phyloP scores from a whole-genome alignment of 2,329 filamentous ascomycete species.

The Claviceps sp. region DNA sequence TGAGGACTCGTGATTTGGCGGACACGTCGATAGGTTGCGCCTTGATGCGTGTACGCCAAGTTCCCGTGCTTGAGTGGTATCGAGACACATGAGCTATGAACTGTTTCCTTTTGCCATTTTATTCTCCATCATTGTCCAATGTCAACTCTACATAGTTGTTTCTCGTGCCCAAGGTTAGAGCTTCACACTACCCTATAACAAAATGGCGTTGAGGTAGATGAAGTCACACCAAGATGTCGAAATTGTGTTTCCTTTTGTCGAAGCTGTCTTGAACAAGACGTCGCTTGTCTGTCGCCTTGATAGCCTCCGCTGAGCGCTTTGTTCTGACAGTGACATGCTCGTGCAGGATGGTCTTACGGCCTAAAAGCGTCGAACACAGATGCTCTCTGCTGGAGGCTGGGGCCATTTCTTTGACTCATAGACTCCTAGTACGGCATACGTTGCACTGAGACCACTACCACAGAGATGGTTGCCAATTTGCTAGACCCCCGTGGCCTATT shows the following conservation, averaged over 20 bases:
- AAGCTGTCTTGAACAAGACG: constrained; percentile 31
- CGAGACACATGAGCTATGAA: constrained; percentile 37
- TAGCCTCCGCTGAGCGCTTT: constrained; percentile 17
- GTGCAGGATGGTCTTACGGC: no score
- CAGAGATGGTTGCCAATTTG: not conserved
- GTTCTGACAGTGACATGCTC: constrained; percentile 7
- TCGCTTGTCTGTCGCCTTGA: constrained; percentile 24
- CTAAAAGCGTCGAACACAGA: no score
- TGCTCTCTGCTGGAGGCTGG: no score
- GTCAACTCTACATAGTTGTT: not conserved
- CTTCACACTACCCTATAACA: constrained; percentile 29
- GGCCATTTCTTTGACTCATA: no score
- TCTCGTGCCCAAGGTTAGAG: not conserved
- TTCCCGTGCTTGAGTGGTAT: constrained; percentile 39
- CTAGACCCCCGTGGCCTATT: not conserved
- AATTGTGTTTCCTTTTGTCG: constrained; percentile 32
- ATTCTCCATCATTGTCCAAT: not conserved
- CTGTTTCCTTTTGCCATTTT: constrained; percentile 11
- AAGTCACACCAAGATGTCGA: constrained; percentile 33
- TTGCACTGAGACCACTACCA: constrained; percentile 25
- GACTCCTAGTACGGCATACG: constrained; percentile 27
- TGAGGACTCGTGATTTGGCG: constrained; percentile 20
- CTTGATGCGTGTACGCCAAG: constrained; percentile 35
- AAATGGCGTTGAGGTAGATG: constrained; percentile 36
- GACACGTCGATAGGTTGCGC: constrained; percentile 35